phyloP scores from a whole-genome alignment of 148 eudicot genomes.

The Fallopia convolvulus region DNA sequence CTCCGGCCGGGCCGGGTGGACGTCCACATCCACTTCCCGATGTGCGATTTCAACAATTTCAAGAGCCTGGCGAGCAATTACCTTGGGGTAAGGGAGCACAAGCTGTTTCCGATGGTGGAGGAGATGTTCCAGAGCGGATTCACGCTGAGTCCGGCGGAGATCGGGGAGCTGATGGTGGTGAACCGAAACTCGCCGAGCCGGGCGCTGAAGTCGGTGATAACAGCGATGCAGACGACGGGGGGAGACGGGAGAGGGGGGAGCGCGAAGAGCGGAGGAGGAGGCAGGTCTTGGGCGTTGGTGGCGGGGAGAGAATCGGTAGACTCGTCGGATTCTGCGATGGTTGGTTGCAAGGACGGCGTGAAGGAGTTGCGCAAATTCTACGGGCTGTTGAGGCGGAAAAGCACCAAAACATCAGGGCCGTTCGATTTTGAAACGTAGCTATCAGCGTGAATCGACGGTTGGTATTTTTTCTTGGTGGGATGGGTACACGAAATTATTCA shows the following conservation, averaged over 20 bases:
- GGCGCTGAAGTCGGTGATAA: slow-evolving; percentile 71
- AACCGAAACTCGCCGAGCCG: slow-evolving; percentile 79
- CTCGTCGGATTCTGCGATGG: slow-evolving; percentile 13
- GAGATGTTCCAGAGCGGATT: slow-evolving; percentile 64
- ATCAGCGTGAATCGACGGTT: not conserved
- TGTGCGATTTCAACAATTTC: slow-evolving; percentile 67
- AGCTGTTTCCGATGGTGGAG: slow-evolving; percentile 71
- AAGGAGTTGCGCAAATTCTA: slow-evolving; percentile 72
- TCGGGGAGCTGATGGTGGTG: slow-evolving; percentile 71
- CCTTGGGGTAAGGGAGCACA: slow-evolving; percentile 72
- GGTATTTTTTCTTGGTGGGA: not conserved
- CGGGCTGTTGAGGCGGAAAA: slow-evolving; percentile 54
- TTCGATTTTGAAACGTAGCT: slow-evolving; percentile 29
- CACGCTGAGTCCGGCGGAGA: slow-evolving; percentile 70
- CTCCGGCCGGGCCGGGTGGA: slow-evolving; percentile 86
- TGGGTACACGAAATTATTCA: not conserved
- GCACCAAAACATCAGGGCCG: slow-evolving; percentile 41
- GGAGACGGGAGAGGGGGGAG: not conserved
- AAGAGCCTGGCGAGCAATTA: slow-evolving; percentile 59
- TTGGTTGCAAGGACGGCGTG: slow-evolving; percentile 40
- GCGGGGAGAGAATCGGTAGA: slow-evolving; percentile 27
- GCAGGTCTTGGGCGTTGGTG: slow-evolving; percentile 19
- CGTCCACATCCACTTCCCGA: slow-evolving; percentile 71
- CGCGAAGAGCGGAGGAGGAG: not conserved
- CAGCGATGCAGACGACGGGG: slow-evolving; percentile 45